Evolutionary conservation across 2,329 filamentous ascomycete genomes (phyloP).

Genomic region (Aspergillus japonicus): DNA sequence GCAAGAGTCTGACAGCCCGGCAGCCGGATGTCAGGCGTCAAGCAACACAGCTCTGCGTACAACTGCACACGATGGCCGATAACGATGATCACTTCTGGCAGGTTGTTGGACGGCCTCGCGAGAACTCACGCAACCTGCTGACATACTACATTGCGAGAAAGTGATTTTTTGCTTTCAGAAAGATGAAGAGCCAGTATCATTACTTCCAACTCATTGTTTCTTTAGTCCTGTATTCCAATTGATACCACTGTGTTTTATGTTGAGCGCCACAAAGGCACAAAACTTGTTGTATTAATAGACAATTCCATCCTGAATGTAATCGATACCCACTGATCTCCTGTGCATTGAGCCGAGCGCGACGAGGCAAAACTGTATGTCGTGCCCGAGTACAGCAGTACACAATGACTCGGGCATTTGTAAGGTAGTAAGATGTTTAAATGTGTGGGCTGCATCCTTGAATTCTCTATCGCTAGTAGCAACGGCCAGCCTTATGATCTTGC

Average conservation of each 20-base stretch:
- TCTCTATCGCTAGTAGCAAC: too few species aligned
- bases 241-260: not conserved
- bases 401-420: too few species aligned
- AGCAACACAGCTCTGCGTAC: slow-evolving; percentile 36
- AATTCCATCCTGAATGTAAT: not conserved
- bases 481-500: too few species aligned
- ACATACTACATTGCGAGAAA: slow-evolving; percentile 35
- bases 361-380: not conserved
- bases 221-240: not conserved
- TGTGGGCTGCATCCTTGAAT: too few species aligned
- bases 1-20: slow-evolving; percentile 31
- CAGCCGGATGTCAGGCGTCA: slow-evolving; percentile 41
- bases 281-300: not conserved
- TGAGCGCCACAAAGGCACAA: not conserved
- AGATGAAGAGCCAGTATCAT: not conserved
- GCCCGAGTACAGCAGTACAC: not conserved
- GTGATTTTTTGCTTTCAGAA: not conserved
- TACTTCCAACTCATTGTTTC: not conserved
- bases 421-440: too few species aligned
- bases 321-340: too few species aligned
- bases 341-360: too few species aligned
- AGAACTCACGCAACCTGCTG: slow-evolving; percentile 35
- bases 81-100: slow-evolving; percentile 30
- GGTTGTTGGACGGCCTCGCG: slow-evolving; percentile 30
- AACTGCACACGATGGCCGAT: slow-evolving; percentile 27